A percentile compares a stretch with the other conserved stretches of the same genome.
Conservation (phyloP, 331 rosid genomes). For the Stylosanthes scabra region DNA sequence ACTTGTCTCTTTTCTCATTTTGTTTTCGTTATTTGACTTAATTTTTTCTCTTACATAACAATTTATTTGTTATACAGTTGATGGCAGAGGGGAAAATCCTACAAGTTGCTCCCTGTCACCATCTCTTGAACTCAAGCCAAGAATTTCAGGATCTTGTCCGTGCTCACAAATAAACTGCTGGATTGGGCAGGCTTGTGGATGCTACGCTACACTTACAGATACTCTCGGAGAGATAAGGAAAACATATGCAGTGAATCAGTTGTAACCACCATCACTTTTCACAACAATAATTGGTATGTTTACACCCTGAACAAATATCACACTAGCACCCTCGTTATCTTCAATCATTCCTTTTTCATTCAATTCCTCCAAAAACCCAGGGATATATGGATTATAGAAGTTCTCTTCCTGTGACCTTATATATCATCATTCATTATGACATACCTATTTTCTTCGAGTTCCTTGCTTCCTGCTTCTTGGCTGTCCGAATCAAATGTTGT, state of each 20-base stretch:
- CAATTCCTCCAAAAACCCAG: slow-evolving; percentile 71
- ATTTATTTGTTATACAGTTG: slow-evolving; percentile 39
- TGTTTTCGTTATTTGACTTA: no score
- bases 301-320: slow-evolving; percentile 71
- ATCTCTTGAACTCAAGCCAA: slow-evolving; percentile 44
- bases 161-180: slow-evolving; percentile 53
- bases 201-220: slow-evolving; percentile 3
- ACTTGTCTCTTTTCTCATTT: background rate
- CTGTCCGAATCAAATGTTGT: no score
- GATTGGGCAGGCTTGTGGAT: slow-evolving; percentile 20
- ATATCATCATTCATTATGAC: slow-evolving; percentile 26
- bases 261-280: slow-evolving; percentile 97
- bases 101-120: slow-evolving; percentile 44
- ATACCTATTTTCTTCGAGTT: no score
- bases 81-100: slow-evolving; percentile 48
- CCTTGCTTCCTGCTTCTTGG: no score
- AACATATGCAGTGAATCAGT: slow-evolving; percentile 44
- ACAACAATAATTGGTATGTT: slow-evolving; percentile 87
- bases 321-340: slow-evolving; percentile 95
- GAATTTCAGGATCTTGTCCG: slow-evolving; percentile 59
- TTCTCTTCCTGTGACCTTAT: slow-evolving; percentile 86
- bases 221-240: slow-evolving; percentile 33
- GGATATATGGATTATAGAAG: slow-evolving; percentile 86
- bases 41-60: no score
- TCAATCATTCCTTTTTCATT: slow-evolving; percentile 65